Percentiles rank a stretch among this genome's conserved stretches.
Evolutionary conservation across 169 alveolate species (phyloP).

Genomic region (Plasmodium ovale): DNA sequence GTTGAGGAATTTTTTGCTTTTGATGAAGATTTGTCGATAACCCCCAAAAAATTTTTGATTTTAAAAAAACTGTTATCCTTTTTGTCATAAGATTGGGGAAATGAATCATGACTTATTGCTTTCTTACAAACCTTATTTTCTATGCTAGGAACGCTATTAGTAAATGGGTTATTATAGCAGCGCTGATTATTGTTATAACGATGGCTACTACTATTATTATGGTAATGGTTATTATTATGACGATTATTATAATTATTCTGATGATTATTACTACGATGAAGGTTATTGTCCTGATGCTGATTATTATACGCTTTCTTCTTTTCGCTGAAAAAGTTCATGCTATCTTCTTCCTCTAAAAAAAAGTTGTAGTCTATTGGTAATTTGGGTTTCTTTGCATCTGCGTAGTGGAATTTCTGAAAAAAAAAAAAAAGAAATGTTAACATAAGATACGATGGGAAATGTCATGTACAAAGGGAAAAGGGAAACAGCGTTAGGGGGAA

Average conservation of each 20-base stretch:
- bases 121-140: slow-evolving; percentile 36
- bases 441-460: background rate
- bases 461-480: background rate
- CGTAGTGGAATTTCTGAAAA: slow-evolving; percentile 25
- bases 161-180: slow-evolving; percentile 32
- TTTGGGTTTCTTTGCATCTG: slow-evolving; percentile 4
- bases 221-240: too few species aligned
- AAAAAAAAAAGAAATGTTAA: background rate
- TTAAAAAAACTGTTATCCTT: slow-evolving; percentile 30
- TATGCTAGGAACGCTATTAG: background rate
- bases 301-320: slow-evolving; percentile 11
- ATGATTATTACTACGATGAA: background rate
- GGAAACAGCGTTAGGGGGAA: background rate
- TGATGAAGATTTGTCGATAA: slow-evolving; percentile 15
- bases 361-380: slow-evolving; percentile 48
- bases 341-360: slow-evolving; percentile 67
- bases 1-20: background rate
- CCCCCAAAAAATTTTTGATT: slow-evolving; percentile 52
- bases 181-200: too few species aligned
- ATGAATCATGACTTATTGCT: background rate
- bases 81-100: slow-evolving; percentile 16
- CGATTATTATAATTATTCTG: background rate
- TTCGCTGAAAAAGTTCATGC: slow-evolving; percentile 53
- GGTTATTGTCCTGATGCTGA: background rate
- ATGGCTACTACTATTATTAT: too few species aligned